Evolutionary conservation across 2,329 filamentous ascomycete species (phyloP).

Genomic region (Botryotinia calthae): DNA sequence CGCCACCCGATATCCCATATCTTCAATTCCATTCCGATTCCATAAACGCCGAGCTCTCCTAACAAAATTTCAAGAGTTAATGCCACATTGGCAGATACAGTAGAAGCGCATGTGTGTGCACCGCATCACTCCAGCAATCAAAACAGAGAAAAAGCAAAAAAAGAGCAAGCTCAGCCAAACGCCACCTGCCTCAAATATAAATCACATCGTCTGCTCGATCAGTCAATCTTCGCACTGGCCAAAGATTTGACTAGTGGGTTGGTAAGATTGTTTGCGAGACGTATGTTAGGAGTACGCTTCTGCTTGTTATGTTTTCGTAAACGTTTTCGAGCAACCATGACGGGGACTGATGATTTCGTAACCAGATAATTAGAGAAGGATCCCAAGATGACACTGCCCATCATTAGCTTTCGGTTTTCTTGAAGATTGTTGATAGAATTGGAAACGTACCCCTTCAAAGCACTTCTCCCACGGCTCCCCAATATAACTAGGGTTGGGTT

Average conservation of each 20-base stretch:
- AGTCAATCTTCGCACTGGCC: conserved; percentile 24
- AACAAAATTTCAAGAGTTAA: not conserved
- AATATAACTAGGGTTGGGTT: conserved; percentile 91
- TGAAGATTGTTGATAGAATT: conserved; percentile 18
- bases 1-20: not conserved
- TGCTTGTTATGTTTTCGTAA: conserved; percentile 83
- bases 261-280: conserved; percentile 77
- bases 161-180: not conserved
- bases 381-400: conserved; percentile 76
- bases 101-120: not conserved
- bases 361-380: conserved; percentile 98
- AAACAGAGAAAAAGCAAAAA: not conserved
- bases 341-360: conserved; percentile 91
- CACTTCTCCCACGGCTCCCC: conserved; percentile 85
- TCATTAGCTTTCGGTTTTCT: conserved; percentile 31
- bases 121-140: not conserved
- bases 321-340: conserved; percentile 95
- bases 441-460: conserved; percentile 75
- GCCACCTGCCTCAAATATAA: not conserved
- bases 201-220: not conserved
- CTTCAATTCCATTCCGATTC: not conserved
- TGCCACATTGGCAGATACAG: not conserved
- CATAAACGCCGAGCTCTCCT: conserved; percentile 1
- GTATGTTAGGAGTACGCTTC: conserved; percentile 61
- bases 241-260: conserved; percentile 48